Conservation (phyloP, 306 rosid species). For the Vigna trinervia region DNA sequence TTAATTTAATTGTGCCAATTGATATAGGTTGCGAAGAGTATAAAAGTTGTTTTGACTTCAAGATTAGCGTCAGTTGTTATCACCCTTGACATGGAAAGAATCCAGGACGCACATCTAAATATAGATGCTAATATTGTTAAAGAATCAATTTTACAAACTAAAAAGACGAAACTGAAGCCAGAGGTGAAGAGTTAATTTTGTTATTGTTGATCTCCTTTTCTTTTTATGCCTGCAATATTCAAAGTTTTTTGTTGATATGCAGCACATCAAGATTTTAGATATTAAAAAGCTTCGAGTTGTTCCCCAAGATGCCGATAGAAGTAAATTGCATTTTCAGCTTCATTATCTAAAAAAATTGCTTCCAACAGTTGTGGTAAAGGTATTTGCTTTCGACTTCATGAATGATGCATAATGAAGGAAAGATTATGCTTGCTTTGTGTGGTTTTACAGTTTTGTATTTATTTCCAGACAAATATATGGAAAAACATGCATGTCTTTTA, state of each 20-base stretch:
- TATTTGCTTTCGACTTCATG: conserved; percentile 37
- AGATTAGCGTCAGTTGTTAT: conserved; percentile 65
- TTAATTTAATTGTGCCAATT: conserved; percentile 15
- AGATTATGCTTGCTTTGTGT: not conserved
- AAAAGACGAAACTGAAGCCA: conserved; percentile 74
- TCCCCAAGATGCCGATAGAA: conserved; percentile 65
- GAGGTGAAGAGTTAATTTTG: conserved; percentile 63
- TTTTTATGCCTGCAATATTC: conserved; percentile 42
- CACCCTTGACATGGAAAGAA: conserved; percentile 74
- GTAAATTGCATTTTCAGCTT: conserved; percentile 77
- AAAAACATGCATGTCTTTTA: conserved; percentile 9
- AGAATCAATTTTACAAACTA: conserved; percentile 73
- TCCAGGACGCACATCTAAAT: conserved; percentile 65
- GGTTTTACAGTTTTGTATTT: conserved; percentile 7
- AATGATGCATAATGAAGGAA: conserved; percentile 34
- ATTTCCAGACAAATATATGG: conserved; percentile 25
- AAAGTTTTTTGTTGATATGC: conserved; percentile 50
- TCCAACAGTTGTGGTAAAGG: conserved; percentile 81
- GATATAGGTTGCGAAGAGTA: conserved; percentile 79
- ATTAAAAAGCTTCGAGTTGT: conserved; percentile 65
- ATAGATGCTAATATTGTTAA: conserved; percentile 77
- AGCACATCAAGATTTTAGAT: conserved; percentile 78
- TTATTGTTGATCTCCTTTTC: conserved; percentile 18
- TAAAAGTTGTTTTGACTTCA: conserved; percentile 62
- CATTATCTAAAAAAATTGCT: conserved; percentile 70